Base-by-base conservation (phyloP, 2,329 filamentous ascomycete genomes). In the Leptographium flavum region DNA sequence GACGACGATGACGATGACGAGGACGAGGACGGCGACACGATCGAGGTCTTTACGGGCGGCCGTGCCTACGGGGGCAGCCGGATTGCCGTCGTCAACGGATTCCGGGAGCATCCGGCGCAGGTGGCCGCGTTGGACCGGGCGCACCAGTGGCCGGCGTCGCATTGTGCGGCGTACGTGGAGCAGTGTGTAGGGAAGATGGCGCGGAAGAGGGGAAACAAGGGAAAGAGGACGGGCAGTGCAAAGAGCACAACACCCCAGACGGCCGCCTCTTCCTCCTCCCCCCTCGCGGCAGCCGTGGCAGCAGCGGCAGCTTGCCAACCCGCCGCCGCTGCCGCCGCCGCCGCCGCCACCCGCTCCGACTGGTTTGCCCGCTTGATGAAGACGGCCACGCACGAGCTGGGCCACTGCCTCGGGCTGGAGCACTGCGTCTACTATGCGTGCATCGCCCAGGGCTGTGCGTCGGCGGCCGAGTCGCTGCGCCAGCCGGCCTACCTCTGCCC, bases 341-440 rank as follows among this genome's bases (percentile, higher is more conserved):
- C n/a, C n/a, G n/a, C n/a, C n/a, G 27, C 28, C 17, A 28, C 9
- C 17, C 22, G 31, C 21, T 36, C 31, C 1, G 31, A 43, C 2
- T 83, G 78, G 76, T 67, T 83, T 14, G 67, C 67, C 10, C 66
- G 71, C 11, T 57, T 75, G 3, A 75, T 66, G 43, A 70, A 70
- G 42, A 81, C 79, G 0, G 71, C 70, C 1, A 68, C 68, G 2
- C 81, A 84, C 54, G 80, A 85, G 54, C 58, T 84, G 0, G 75
- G 77, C 0, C 81, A 83, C 56, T 84, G 79, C 54, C 69, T 85
- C 32, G 76, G 73, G 0, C 65, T 85, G 14, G 79, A 59, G 8
- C 80, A 85, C 55, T 85, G 81, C 54, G 61, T 71, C 0, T 81
- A 76, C 53, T 80, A 76, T 51, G 74, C 77, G 0, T 83, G 77